These are phyloP conservation scores for Neofusicoccum umdonicola DNA, from an alignment of 2,329 filamentous ascomycete species.

Conservation along the genomic window DNA sequence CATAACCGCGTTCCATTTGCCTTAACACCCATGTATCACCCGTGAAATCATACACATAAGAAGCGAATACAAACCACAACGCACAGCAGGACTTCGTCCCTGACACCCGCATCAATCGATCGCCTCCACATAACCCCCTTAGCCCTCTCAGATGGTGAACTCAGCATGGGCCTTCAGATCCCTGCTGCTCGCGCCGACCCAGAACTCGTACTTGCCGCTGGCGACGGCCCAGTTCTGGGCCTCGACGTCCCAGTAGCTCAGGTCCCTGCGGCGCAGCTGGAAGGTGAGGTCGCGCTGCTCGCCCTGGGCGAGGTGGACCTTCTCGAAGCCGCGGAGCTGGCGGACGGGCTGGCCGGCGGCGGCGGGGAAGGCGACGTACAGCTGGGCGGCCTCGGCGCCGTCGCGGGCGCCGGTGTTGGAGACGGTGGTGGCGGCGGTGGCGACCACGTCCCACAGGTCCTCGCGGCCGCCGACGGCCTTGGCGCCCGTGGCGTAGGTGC, in stretches of 20 bases:
- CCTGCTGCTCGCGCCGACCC: constrained; percentile 16
- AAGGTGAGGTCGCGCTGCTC: constrained; percentile 7
- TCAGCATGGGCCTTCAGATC: neutral
- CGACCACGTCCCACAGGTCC: constrained; percentile 16
- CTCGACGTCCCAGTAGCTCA: constrained; percentile 21
- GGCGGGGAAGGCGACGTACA: constrained; percentile 20
- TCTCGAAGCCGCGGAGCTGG: constrained; percentile 22
- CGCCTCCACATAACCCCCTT: too few species aligned
- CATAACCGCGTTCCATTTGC: too few species aligned
- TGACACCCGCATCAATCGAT: too few species aligned
- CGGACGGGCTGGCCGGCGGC: constrained; percentile 15
- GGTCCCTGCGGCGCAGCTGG: constrained; percentile 19
- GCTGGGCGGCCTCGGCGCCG: constrained; percentile 22
- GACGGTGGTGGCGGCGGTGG: constrained; percentile 9
- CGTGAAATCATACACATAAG: too few species aligned
- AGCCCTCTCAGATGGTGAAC: neutral
- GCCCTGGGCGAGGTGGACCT: constrained; percentile 18
- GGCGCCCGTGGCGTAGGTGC: constrained; percentile 21
- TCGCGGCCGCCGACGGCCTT: constrained; percentile 12
- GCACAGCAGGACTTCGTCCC: too few species aligned
- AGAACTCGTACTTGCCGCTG: constrained; percentile 13
- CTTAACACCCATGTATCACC: too few species aligned
- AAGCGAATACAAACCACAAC: too few species aligned
- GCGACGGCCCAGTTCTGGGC: constrained; percentile 21
- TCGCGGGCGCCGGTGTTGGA: constrained; percentile 20